These are phyloP conservation scores for Leishmania braziliensis DNA, from an alignment of 208 protist genomes.

Conservation along the genomic window DNA sequence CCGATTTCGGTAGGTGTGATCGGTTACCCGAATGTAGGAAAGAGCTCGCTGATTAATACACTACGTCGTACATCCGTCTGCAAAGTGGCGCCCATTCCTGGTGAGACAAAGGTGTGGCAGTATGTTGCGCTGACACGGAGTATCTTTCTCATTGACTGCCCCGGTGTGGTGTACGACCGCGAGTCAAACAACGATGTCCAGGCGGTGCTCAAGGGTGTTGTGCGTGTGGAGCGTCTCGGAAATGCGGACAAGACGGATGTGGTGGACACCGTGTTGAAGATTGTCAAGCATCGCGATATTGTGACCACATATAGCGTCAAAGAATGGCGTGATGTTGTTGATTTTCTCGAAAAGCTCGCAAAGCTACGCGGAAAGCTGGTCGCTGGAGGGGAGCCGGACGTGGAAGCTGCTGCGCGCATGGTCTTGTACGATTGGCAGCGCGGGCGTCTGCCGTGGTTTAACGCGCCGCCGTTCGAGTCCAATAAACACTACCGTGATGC, in stretches of 20 bases:
- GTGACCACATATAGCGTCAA: constrained; percentile 95
- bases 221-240: constrained; percentile 92
- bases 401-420: constrained; percentile 94
- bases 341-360: constrained; percentile 98
- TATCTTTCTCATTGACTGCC: constrained; percentile 99
- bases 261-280: constrained; percentile 94
- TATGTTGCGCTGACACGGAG: constrained; percentile 98
- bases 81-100: constrained; percentile 99
- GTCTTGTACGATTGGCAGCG: constrained; percentile 98
- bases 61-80: constrained; percentile 97
- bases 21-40: constrained; percentile 99
- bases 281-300: constrained; percentile 97
- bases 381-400: constrained; percentile 95
- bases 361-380: constrained; percentile 94
- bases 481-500: constrained; percentile 89
- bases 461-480: constrained; percentile 88
- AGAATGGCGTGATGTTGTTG: constrained; percentile 92
- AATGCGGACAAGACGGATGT: constrained; percentile 94
- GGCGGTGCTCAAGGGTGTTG: constrained; percentile 98
- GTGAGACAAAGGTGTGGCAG: constrained; percentile 99
- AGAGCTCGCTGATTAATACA: constrained; percentile 99
- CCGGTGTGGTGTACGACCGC: constrained; percentile 97
- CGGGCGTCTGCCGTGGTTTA: constrained; percentile 97
- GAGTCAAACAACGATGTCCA: constrained; percentile 96
- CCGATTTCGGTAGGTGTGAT: constrained; percentile 94